Percentiles rank a stretch among this genome's conserved stretches.
Evolutionary conservation across 1,139 yeast genomes (phyloP).

Genomic region (Candida tunisiensis): DNA sequence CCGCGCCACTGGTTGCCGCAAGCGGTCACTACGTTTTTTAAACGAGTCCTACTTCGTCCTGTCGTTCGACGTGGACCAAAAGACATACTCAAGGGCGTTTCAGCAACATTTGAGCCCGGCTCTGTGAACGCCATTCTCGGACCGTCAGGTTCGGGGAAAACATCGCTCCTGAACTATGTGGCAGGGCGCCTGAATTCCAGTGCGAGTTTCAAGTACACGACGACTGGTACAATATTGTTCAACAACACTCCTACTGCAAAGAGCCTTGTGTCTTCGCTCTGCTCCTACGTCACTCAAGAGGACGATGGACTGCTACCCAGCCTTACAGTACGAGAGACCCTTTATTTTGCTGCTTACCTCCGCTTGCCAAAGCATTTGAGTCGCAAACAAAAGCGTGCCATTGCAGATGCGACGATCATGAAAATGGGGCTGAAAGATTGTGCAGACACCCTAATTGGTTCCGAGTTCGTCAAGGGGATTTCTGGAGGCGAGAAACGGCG

Average conservation of each 20-base stretch:
- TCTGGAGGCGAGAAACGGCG: conserved; percentile 82
- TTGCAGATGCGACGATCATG: conserved; percentile 40
- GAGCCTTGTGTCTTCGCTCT: conserved; percentile 30
- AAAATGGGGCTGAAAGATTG: conserved; percentile 63
- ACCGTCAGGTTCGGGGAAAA: conserved; percentile 79
- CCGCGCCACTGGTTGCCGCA: too few relatives aligned
- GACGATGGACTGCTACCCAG: conserved; percentile 56
- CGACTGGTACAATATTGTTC: conserved; percentile 26
- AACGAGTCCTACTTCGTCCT: too few relatives aligned
- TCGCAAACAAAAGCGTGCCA: conserved; percentile 13
- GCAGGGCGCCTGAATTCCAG: conserved; percentile 44
- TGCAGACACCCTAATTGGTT: conserved; percentile 62
- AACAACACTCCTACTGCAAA: conserved; percentile 28
- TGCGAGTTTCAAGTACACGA: conserved; percentile 19
- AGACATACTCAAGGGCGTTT: conserved; percentile 30
- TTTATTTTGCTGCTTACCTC: conserved; percentile 53
- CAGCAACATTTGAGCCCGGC: conserved; percentile 43
- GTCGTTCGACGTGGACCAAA: too few relatives aligned
- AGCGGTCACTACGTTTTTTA: too few relatives aligned
- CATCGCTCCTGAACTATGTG: conserved; percentile 50
- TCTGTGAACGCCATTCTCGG: conserved; percentile 77
- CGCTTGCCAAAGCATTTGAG: conserved; percentile 26
- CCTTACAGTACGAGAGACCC: conserved; percentile 63
- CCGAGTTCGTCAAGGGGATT: conserved; percentile 55
- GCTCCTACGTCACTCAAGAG: conserved; percentile 68